Base-by-base conservation (phyloP, 2,329 filamentous ascomycete species). In the Aspergillus intermedius region DNA sequence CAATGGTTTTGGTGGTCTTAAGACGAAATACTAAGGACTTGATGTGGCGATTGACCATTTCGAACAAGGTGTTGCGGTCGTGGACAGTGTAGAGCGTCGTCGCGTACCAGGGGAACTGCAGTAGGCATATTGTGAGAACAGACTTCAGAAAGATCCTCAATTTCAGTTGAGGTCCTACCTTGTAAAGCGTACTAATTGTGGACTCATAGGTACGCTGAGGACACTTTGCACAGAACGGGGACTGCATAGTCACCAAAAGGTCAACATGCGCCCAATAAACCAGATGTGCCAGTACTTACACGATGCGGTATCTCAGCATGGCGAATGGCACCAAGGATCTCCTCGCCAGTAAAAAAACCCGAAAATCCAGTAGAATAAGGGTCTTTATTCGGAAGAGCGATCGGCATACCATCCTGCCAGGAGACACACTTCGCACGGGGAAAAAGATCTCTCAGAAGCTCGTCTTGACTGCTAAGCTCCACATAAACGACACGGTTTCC, bases 11-110 rank as follows among this genome's bases (percentile, higher is more conserved):
- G 5, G 51, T 48, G 32, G 55, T 58, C 70, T 82, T 73, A 44
- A 86, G 71, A 41, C 80, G 75, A 55, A 86, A 86, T 54, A 80
- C 80, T 62, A 91, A 77, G 59, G 89, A 83, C 46, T 77, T 77
- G 62, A 91, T 82, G 63, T 84, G 83, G 22, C 77, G 77, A 47
- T 58, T 59, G 45, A 60, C 61, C 32, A 68, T 59, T 12, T 71
- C 61, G 60, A 73, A 77, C 23, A 80, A 56, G 8, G 61, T 52
- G 47, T 74, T 72, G 43, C 75, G 74, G 49, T 77, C 72, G 39
- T 64, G 60, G 19, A 80, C 58, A 1, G 68, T 74, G 58, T 78
- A 75, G 50, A 73, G 56, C 12, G 66, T 56, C 9, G 65, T 60
- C 4, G 71, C 70, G 42, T 68, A 69, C 76, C 76, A 79, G 3